Percentiles rank a stretch among this genome's conserved stretches.
phyloP scores from a whole-genome alignment of 202 grass and related monocot genomes.

The Digitaria exilis region DNA sequence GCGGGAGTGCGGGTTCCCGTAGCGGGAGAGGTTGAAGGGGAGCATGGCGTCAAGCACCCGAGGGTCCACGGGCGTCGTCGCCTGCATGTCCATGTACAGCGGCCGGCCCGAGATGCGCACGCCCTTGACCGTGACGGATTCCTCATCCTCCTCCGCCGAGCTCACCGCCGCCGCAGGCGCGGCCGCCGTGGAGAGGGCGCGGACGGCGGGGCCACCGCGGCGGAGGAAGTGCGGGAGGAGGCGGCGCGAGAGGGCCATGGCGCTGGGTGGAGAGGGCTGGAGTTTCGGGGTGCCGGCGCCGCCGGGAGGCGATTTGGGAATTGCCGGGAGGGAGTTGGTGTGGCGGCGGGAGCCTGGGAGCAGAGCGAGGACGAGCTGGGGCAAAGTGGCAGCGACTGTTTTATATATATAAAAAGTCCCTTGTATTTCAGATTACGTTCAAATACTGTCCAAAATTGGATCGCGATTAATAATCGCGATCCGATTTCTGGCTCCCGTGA shows the following conservation, averaged over 20 bases:
- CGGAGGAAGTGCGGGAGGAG: slow-evolving; percentile 48
- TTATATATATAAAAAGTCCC: background rate
- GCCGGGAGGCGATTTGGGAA: slow-evolving; percentile 38
- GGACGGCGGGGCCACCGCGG: background rate
- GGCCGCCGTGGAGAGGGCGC: slow-evolving; percentile 48
- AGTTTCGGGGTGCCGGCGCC: background rate
- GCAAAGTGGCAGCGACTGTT: background rate
- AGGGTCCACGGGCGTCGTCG: slow-evolving; percentile 72
- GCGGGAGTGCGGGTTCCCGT: slow-evolving; percentile 81
- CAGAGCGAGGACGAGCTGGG: background rate
- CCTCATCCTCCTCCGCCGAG: slow-evolving; percentile 20
- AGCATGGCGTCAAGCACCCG: slow-evolving; percentile 84
- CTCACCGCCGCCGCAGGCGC: background rate
- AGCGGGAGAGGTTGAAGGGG: slow-evolving; percentile 72
- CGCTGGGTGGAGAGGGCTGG: background rate
- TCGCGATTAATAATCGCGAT: background rate
- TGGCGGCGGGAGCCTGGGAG: too few relatives aligned
- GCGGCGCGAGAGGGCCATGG: slow-evolving; percentile 50
- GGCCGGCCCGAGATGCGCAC: slow-evolving; percentile 76
- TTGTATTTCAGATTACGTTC: background rate
- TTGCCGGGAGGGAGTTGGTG: background rate
- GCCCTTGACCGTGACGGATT: slow-evolving; percentile 59
- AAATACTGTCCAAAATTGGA: background rate
- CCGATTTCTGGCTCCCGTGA: background rate
- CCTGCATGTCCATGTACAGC: slow-evolving; percentile 84